Evolutionary conservation across 768 basidiomycete genomes (phyloP), one percentile per base, ranked within the genome.

Genomic region (Tricholoma terreum): DNA sequence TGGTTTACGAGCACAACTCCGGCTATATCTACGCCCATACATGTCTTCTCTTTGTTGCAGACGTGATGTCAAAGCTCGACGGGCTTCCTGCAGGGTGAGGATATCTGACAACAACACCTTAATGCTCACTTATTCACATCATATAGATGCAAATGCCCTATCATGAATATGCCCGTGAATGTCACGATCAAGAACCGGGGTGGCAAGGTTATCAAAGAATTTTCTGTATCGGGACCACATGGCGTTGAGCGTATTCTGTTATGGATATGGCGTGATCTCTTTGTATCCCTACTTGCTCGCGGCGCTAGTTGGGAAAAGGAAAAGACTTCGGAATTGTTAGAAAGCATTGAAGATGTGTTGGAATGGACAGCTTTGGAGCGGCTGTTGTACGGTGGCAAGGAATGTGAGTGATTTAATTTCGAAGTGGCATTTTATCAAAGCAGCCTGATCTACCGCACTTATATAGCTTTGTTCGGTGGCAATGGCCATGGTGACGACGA

Each of bases 241-340:
- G 73, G 74, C 21, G 70, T 85, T 17, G 73, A 79, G 24, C 71
- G 69, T 12, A 72, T 80, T 38, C 57, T 82, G 6, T 67, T 86
- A 15, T 88, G 85, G 84, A 80, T 88, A 52, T 88, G 86, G 86
- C 77, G 86, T 6, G 87, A 89, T 58, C 73, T 88, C 17, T 82
- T 88, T 58, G 65, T 89, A 8, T 80, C 78, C 22, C 70, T 88
- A 67, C 75, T 83, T 7, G 77, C 78, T 0, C 69, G 57, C 67
- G 75, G 61, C 53, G 69, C 38, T 54, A 63, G 62, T 58, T 66
- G 45, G 61, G 30, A 49, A 6, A 60, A 61, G 49, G 64, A 70
- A 40, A 58, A 61, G 50, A 71, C 86, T 12, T 76, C 79, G 0
- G 74, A 79, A 6, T 85, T 87, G 78, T 68, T 88, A 19, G 71